Conservation (phyloP, 2,329 filamentous ascomycete genomes). For the Fusarium falciforme region DNA sequence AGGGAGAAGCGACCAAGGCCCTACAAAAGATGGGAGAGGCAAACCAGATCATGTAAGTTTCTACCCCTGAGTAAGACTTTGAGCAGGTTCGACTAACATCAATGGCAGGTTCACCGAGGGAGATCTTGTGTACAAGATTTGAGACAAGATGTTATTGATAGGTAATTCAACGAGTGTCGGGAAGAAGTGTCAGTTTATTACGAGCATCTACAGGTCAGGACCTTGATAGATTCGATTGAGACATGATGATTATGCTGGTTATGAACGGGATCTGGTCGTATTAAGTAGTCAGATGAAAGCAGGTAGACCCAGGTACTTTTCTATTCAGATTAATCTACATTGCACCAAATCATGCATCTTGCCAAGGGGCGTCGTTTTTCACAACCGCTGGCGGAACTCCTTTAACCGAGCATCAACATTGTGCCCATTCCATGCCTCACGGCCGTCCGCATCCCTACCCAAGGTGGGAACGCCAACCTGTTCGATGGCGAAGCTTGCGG, state of each 20-base stretch:
- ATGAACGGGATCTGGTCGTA: neutral
- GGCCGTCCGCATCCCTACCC: constrained; percentile 54
- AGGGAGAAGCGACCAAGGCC: constrained; percentile 79
- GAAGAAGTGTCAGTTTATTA: constrained; percentile 1
- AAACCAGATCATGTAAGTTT: constrained; percentile 92
- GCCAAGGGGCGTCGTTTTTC: constrained; percentile 13
- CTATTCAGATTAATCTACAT: constrained; percentile 22
- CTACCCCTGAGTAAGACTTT: neutral
- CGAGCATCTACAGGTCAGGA: constrained; percentile 1
- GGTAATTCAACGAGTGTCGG: constrained; percentile 18
- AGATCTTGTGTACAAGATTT: constrained; percentile 78
- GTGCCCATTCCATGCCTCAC: constrained; percentile 72
- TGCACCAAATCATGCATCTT: constrained; percentile 8
- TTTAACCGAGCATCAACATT: constrained; percentile 63
- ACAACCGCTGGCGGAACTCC: constrained; percentile 60
- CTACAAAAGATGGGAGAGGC: constrained; percentile 82
- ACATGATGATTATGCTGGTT: constrained; percentile 10
- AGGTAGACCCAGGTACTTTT: constrained; percentile 16
- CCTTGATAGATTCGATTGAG: constrained; percentile 1
- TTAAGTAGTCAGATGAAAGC: constrained; percentile 14
- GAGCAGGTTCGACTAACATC: constrained; percentile 32
- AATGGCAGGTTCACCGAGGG: constrained; percentile 66
- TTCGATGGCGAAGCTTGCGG: constrained; percentile 93
- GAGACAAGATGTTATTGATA: constrained; percentile 31
- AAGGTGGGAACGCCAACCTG: constrained; percentile 85